These are phyloP conservation scores for Acorus calamus DNA, from an alignment of 106 monocot species.

Conservation along the genomic window DNA sequence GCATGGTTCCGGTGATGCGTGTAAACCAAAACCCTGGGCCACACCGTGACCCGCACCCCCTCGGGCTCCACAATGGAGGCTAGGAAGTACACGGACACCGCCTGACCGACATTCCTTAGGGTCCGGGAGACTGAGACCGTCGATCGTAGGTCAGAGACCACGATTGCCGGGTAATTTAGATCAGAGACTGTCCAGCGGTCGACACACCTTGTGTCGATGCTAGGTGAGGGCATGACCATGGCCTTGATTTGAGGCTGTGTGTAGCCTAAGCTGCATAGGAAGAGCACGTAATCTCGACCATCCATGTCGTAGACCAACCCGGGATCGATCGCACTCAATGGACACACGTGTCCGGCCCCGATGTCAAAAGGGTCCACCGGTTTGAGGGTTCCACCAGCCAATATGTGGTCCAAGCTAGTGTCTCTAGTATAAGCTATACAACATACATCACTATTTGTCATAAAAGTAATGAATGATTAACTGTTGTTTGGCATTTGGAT, in stretches of 20 bases:
- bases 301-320: conserved; percentile 50
- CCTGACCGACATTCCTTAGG: conserved; percentile 18
- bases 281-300: conserved; percentile 33
- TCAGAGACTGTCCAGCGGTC: conserved; percentile 10
- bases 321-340: conserved; percentile 33
- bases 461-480: neutral
- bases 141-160: conserved; percentile 21
- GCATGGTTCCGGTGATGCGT: conserved; percentile 6
- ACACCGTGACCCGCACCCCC: conserved; percentile 31
- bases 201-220: conserved; percentile 24
- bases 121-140: conserved; percentile 20
- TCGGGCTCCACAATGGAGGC: conserved; percentile 14
- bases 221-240: conserved; percentile 17
- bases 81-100: conserved; percentile 8
- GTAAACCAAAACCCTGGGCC: conserved; percentile 39
- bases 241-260: conserved; percentile 12
- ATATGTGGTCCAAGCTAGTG: conserved; percentile 31
- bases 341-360: conserved; percentile 40
- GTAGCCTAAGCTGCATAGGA: conserved; percentile 55
- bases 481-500: neutral
- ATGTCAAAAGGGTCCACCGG: conserved; percentile 42
- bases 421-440: conserved; percentile 35
- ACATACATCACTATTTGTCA: neutral
- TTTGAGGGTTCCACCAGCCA: conserved; percentile 45
- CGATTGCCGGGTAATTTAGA: conserved; percentile 47